Percentiles rank a stretch among this genome's conserved stretches.
phyloP scores from a whole-genome alignment of 2,329 filamentous ascomycete species.

The Apiospora saccharicola region DNA sequence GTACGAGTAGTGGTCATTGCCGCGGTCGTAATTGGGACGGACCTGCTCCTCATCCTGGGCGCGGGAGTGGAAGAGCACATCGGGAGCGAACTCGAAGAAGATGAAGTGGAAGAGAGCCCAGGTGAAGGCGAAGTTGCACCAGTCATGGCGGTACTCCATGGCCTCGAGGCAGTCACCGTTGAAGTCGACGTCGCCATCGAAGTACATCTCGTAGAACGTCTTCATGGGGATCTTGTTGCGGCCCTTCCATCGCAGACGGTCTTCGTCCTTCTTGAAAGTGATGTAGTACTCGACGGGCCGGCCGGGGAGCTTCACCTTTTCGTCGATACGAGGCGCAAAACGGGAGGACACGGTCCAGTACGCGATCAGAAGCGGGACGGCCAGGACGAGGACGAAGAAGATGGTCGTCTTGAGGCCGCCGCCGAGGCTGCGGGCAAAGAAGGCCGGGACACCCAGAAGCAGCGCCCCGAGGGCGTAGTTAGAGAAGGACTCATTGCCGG shows the following conservation, averaged over 20 bases:
- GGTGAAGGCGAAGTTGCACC: conserved; percentile 95
- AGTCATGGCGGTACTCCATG: conserved; percentile 95
- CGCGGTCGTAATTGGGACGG: conserved; percentile 92
- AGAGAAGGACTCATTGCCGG: conserved; percentile 84
- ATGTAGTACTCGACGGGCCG: conserved; percentile 88
- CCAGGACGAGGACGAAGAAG: conserved; percentile 80
- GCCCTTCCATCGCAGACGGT: conserved; percentile 71
- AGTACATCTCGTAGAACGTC: conserved; percentile 98
- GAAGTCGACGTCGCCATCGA: conserved; percentile 92
- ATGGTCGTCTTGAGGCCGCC: conserved; percentile 86
- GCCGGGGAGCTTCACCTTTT: conserved; percentile 84
- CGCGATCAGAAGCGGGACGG: conserved; percentile 75
- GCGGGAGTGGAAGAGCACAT: conserved; percentile 90
- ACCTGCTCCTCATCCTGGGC: conserved; percentile 97
- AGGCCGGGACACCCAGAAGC: conserved; percentile 75
- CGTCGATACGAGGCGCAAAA: conserved; percentile 85
- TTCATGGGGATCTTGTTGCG: conserved; percentile 84
- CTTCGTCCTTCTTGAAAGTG: conserved; percentile 70
- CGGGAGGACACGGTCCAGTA: conserved; percentile 83
- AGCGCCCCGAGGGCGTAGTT: conserved; percentile 77
- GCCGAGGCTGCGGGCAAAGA: conserved; percentile 78
- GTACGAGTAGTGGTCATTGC: conserved; percentile 96
- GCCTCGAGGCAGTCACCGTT: conserved; percentile 91
- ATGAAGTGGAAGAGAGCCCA: conserved; percentile 86
- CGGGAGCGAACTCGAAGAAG: conserved; percentile 84